Base-by-base conservation (phyloP, 163 green algal genomes). In the Coccomyxa subellipsoidea region DNA sequence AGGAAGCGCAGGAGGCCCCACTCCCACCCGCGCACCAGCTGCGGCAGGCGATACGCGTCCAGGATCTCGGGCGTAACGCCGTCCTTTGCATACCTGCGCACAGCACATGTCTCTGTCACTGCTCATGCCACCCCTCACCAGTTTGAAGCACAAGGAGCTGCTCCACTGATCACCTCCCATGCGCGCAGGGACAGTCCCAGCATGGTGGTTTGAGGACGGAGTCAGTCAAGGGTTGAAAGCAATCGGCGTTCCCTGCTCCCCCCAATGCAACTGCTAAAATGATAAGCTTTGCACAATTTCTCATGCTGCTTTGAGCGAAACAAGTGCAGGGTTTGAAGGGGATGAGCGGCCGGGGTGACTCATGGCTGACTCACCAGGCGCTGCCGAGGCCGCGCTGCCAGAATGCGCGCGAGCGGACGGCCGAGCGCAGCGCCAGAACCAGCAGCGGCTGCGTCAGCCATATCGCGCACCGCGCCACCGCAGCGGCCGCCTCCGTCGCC, bases 1-100 rank as follows among this genome's bases (percentile, higher is more conserved):
- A 95, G 84, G 86, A 97, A 97, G 54, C 84, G 82, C 6, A 96
- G 79, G 84, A 97, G 90, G 38, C 94, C 94, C 18, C 37, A 69
- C 82, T 97, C 94, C 93, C 93, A 97, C 53, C 94, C 92, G 0
- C 83, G 79, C 31, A 96, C 91, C 59, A 97, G 87, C 85, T 96
- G 90, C 6, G 91, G 90, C 79, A 92, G 40, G 3, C 93, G 86
- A 85, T 97, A 97, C 0, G 80, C 84, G 79, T 97, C 89, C 25
- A 97, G 86, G 23, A 94, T 81, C 78, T 85, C 79, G 18, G 71
- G 35, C 5, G 80, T 86, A 4, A 90, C 76, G 0, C 47, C 79
- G 40, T 77, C 54, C 70, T 84, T 81, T 36, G 72, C 53, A n/a
- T 81, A 70, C 77, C 77, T 77, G 69, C 35, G 71, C 38, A 66